Conservation (phyloP, 257 asterid genomes). For the Vinca minor region DNA sequence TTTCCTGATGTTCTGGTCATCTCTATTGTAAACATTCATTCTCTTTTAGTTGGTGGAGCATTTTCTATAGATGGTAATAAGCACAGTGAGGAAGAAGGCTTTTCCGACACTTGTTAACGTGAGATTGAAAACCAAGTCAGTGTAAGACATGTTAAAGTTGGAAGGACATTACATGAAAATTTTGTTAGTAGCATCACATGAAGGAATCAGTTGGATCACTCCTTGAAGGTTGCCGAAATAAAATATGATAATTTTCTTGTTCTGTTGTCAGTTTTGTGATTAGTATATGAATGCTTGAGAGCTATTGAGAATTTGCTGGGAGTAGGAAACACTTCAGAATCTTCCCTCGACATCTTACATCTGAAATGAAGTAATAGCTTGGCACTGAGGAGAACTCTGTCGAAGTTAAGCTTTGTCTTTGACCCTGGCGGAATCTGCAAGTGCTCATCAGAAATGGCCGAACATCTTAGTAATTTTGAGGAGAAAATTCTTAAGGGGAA, state of each 20-base stretch:
- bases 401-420: conserved; percentile 65
- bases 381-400: conserved; percentile 52
- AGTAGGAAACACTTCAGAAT: conserved; percentile 57
- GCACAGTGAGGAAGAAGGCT: no score
- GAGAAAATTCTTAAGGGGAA: no score
- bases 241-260: conserved; percentile 35
- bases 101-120: no score
- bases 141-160: no score
- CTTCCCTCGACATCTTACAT: conserved; percentile 36
- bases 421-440: no score
- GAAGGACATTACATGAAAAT: no score
- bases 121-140: no score
- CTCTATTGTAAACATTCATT: no score
- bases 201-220: conserved; percentile 38
- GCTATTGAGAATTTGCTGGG: conserved; percentile 76
- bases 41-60: no score
- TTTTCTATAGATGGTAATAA: no score
- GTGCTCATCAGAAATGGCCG: no score
- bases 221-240: conserved; percentile 28
- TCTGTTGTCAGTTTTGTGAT: conserved; percentile 63
- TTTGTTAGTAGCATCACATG: conserved; percentile 51
- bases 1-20: conserved; percentile 54
- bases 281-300: conserved; percentile 68
- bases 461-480: no score
- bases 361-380: conserved; percentile 41